Base-by-base conservation (phyloP, 2,329 filamentous ascomycete genomes). In the Neoarthrinium moseri region DNA sequence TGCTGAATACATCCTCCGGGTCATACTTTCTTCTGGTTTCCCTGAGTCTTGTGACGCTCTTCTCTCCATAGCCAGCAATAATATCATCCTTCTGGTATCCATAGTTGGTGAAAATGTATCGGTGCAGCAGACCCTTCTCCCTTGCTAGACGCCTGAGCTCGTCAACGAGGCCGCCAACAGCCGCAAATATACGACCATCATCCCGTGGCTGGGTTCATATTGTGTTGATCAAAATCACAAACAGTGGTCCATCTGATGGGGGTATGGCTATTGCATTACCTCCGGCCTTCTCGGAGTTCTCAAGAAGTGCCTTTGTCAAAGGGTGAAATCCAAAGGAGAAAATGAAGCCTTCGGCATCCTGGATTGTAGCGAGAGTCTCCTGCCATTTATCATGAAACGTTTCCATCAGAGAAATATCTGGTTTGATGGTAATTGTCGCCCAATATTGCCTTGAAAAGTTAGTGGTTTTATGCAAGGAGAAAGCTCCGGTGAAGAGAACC, bases 291-390 rank as follows among this genome's bases (percentile, higher is more conserved):
- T 24, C 37, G 3, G 48, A 57, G 18, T 41, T 45, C 29, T 53
- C 48, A 18, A 58, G 45, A 10, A 55, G 34, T 11, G 45, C 34
- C 13, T 46, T 54, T 3, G 53, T 54, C 15, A 53, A 21, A 1
- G 53, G 51, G 8, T 58, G 50, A 26, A 56, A 54, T 24, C 52
- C 47, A 22, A 57, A 53, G 0, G 52, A 47, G 34, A 56, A 58
- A 12, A 51, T 51, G 32, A 57, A 49, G 1, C 55, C 52, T 23
- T 56, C 41, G 2, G 46, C 37, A 21, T 56, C 51, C 37, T 54
- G 37, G n/a, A 52, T 45, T 10, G 15, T 36, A 4, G 17, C 26
- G 2, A 56, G 47, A 4, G 50, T 50, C 5, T 48, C 48, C 35
- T 56, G 35, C 54, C 51, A 54, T 21, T 44, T 53, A 4, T 47